Conservation (phyloP, 331 rosid species). For the Phaseolus coccineus region DNA sequence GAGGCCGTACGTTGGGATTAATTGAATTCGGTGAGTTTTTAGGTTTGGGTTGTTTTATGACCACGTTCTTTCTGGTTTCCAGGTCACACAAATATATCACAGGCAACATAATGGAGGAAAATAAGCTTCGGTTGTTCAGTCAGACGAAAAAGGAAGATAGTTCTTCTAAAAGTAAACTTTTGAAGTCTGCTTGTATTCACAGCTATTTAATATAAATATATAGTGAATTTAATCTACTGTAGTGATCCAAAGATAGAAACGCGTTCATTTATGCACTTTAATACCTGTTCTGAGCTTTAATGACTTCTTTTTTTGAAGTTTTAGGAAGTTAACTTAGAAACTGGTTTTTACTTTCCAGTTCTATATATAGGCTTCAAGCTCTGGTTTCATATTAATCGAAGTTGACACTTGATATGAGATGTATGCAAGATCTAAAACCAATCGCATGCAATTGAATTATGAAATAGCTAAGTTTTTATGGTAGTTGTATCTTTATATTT, state of each 20-base stretch:
- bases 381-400: slow-evolving; percentile 5
- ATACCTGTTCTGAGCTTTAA: slow-evolving; percentile 2
- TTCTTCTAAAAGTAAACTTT: not conserved
- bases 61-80: slow-evolving; percentile 10
- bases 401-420: not conserved
- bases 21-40: not conserved
- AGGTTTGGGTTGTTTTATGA: not conserved
- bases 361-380: not conserved
- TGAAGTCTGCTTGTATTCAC: not conserved
- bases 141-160: slow-evolving; percentile 5
- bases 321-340: slow-evolving; percentile 7
- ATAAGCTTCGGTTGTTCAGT: slow-evolving; percentile 18
- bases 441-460: not conserved
- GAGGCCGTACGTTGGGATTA: slow-evolving; percentile 3
- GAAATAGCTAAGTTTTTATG: not conserved
- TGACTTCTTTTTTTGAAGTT: slow-evolving; percentile 13
- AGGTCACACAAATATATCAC: slow-evolving; percentile 6
- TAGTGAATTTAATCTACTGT: not conserved
- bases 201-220: not conserved
- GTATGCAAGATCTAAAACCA: not conserved
- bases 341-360: not conserved
- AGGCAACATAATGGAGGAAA: slow-evolving; percentile 2
- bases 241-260: not conserved
- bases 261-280: not conserved
- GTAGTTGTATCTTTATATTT: not conserved